Conservation (phyloP, 371 early-diverging fungal species). For the Phascolomyces articulosus region DNA sequence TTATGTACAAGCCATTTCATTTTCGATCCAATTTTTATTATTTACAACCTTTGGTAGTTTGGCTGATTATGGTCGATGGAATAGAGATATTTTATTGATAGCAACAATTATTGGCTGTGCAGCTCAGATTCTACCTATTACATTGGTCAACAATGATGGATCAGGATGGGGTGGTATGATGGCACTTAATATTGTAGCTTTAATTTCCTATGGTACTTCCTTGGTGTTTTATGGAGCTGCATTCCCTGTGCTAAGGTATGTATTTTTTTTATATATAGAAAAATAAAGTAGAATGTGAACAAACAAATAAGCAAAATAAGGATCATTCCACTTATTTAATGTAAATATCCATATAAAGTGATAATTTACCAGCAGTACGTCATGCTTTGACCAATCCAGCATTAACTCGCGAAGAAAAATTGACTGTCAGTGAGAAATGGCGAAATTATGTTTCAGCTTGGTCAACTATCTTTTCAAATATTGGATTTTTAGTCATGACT, state of each 20-base stretch:
- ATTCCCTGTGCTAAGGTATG: slow-evolving; percentile 47
- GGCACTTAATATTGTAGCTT: slow-evolving; percentile 43
- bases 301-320: neutral
- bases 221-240: slow-evolving; percentile 57
- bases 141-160: slow-evolving; percentile 43
- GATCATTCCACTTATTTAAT: no score
- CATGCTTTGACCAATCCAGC: slow-evolving; percentile 44
- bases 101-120: slow-evolving; percentile 48
- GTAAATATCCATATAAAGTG: no score
- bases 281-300: neutral
- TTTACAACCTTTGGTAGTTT: slow-evolving; percentile 54
- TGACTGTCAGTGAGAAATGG: slow-evolving; percentile 36
- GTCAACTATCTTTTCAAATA: slow-evolving; percentile 49
- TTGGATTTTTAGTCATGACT: slow-evolving; percentile 52
- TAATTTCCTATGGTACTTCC: slow-evolving; percentile 50
- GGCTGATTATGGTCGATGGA: slow-evolving; percentile 53
- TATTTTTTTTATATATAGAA: neutral
- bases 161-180: slow-evolving; percentile 53
- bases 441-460: slow-evolving; percentile 53
- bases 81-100: slow-evolving; percentile 38
- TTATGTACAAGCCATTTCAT: slow-evolving; percentile 53
- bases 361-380: slow-evolving; percentile 52
- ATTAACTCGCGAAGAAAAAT: slow-evolving; percentile 26
- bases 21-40: slow-evolving; percentile 48
- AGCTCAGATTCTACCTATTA: slow-evolving; percentile 47